Base-by-base conservation (phyloP, 495 filamentous ascomycete species). In the Clohesyomyces aquaticus region DNA sequence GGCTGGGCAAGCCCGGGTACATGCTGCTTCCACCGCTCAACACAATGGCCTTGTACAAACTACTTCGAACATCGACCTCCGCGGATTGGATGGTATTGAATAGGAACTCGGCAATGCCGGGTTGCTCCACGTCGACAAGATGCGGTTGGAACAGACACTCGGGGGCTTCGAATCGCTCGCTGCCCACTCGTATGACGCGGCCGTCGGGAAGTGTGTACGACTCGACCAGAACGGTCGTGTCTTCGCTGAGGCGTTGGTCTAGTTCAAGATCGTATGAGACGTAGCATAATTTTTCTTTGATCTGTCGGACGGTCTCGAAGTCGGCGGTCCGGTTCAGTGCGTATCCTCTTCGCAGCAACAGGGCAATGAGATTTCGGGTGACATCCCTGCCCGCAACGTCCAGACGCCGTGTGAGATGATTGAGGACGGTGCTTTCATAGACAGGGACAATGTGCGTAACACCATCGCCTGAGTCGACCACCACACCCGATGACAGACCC, bases 81-180 rank as follows among this genome's bases (percentile, higher is more conserved):
- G 94, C 92, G 29, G 87, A 78, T 76, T 98, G 94, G 72, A 99
- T 98, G 27, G 92, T 98, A 80, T 99, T 96, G 85, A 98, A 98
- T 46, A 99, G 81, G 75, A 96, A 87, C 71, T 99, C 94, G 59
- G 91, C 92, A 59, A 99, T 96, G 63, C 94, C 94, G 12, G 93
- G 91, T 72, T 98, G 93, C 71, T 99, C 94, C 56, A 96, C 93
- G 73, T 99, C 94, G 23, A 99, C 93, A 43, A 99, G 80, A 76
- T 99, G 94, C 50, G 94, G 94, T 79, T 99, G 94, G 88, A 99
- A 99, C 48, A 99, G 81, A 75, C 95, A 98, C 74, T 99, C 94
- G 53, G 94, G 92, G 1, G 94, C 94, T 78, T 99, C 94, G 76
- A 99, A 99, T 19, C 94, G 87, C 76, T 99, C 94, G 70, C 90